Evolutionary conservation across 1,284 basidiomycete species (phyloP).

Genomic region (Cutaneotrichosporon spelunceum): DNA sequence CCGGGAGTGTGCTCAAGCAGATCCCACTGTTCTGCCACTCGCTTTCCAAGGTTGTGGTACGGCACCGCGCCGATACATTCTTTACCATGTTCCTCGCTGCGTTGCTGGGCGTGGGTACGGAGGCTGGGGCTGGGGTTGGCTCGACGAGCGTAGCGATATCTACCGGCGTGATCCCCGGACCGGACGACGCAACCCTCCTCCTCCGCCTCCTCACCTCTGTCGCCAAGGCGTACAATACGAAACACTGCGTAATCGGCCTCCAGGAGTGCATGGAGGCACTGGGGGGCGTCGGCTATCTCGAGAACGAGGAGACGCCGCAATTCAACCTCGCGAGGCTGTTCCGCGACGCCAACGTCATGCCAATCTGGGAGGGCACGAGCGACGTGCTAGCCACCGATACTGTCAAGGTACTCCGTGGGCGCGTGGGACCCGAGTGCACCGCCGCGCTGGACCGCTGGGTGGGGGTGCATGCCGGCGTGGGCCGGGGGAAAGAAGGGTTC

Average conservation of each 20-base stretch:
- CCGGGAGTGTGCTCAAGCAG: constrained; percentile 54
- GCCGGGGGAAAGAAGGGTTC: too few relatives aligned
- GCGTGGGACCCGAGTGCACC: background rate
- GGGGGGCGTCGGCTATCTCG: constrained; percentile 79
- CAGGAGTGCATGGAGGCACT: constrained; percentile 70
- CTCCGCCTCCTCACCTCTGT: constrained; percentile 68
- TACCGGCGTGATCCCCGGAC: constrained; percentile 8
- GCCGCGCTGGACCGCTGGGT: background rate
- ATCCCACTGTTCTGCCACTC: constrained; percentile 56
- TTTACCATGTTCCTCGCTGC: constrained; percentile 60
- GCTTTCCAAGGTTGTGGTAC: constrained; percentile 60
- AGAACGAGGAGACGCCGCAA: constrained; percentile 63
- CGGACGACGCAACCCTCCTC: constrained; percentile 56
- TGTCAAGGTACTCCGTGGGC: constrained; percentile 21
- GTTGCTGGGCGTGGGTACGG: constrained; percentile 66
- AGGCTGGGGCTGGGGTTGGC: too few relatives aligned
- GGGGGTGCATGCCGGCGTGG: too few relatives aligned
- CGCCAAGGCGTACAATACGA: constrained; percentile 67
- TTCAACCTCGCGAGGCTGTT: constrained; percentile 49
- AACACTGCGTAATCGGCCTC: constrained; percentile 62
- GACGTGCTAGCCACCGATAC: constrained; percentile 25
- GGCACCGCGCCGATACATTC: constrained; percentile 66
- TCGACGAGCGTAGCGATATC: too few relatives aligned
- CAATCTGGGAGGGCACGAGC: constrained; percentile 75
- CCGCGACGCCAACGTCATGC: constrained; percentile 67